Conservation (phyloP, 805 yeast genomes). For the Zygosaccharomyces kombuchaensis region DNA sequence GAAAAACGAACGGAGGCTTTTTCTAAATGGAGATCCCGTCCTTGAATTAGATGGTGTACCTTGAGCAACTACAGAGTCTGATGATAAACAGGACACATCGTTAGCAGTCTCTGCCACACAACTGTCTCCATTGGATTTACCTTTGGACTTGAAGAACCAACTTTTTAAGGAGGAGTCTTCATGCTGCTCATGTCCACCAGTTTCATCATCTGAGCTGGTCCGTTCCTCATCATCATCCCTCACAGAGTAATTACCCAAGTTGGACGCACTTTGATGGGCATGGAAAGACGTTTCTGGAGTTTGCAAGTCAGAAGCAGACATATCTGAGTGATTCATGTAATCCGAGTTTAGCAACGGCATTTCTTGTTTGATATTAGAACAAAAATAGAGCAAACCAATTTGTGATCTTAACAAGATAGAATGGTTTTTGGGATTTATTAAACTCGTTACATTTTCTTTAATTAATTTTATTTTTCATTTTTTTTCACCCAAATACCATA, state of each 20-base stretch:
- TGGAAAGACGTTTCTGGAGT: slow-evolving; percentile 3
- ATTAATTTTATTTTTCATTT: neutral
- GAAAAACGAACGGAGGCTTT: slow-evolving; percentile 17
- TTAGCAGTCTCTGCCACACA: neutral
- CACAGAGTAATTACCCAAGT: slow-evolving; percentile 8
- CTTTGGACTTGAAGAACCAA: slow-evolving; percentile 12
- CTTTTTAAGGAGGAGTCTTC: slow-evolving; percentile 13
- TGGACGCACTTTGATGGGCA: slow-evolving; percentile 1
- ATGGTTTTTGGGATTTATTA: neutral
- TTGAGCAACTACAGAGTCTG: slow-evolving; percentile 11
- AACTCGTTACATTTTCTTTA: neutral
- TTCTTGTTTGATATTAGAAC: neutral
- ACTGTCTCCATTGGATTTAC: slow-evolving; percentile 3
- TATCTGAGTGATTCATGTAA: neutral
- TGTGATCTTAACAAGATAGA: neutral
- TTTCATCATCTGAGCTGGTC: slow-evolving; percentile 20
- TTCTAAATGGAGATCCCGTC: slow-evolving; percentile 15
- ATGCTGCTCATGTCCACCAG: slow-evolving; percentile 5
- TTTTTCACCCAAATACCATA: neutral
- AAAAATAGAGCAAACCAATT: neutral
- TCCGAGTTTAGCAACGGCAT: slow-evolving; percentile 4
- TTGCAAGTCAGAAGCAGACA: neutral
- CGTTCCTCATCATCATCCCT: slow-evolving; percentile 18
- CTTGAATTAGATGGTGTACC: slow-evolving; percentile 14
- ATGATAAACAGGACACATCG: neutral